Percentiles rank a stretch among this genome's conserved stretches.
phyloP scores from a whole-genome alignment of 371 early-diverging fungal species.

The Cladochytrium tenue region DNA sequence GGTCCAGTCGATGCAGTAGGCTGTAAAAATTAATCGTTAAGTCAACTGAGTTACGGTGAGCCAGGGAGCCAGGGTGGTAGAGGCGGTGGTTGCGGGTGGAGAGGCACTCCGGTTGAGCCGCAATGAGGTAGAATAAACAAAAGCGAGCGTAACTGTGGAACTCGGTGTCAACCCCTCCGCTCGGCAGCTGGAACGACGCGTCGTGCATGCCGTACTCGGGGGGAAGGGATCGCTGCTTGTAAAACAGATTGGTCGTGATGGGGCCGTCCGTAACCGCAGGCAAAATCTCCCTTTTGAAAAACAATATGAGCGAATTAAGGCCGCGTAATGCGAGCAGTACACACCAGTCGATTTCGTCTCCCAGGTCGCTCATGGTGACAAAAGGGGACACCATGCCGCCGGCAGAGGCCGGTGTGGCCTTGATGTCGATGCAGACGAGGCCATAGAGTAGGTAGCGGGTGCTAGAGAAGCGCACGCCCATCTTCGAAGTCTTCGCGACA shows the following conservation, averaged over 20 bases:
- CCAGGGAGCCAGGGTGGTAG: not conserved
- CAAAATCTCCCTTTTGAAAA: slow-evolving; percentile 4
- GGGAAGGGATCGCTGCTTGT: slow-evolving; percentile 1
- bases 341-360: slow-evolving; percentile 69
- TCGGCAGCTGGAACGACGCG: not conserved
- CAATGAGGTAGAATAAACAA: too few species aligned
- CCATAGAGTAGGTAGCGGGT: slow-evolving; percentile 41
- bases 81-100: not conserved
- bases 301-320: not conserved
- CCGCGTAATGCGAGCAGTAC: not conserved
- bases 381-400: slow-evolving; percentile 68
- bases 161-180: not conserved
- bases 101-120: too few species aligned
- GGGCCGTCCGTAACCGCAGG: not conserved
- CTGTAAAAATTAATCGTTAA: not conserved
- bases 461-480: slow-evolving; percentile 24
- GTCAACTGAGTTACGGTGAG: too few species aligned
- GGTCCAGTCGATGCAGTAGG: slow-evolving; percentile 19
- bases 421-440: slow-evolving; percentile 54
- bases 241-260: slow-evolving; percentile 14
- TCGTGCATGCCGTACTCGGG: slow-evolving; percentile 49
- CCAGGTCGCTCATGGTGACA: slow-evolving; percentile 45
- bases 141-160: slow-evolving; percentile 2
- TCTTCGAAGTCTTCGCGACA: not conserved
- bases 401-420: slow-evolving; percentile 25